Evolutionary conservation across 352 stramenopile species (phyloP).

Genomic region (Globisporangium perplexum): DNA sequence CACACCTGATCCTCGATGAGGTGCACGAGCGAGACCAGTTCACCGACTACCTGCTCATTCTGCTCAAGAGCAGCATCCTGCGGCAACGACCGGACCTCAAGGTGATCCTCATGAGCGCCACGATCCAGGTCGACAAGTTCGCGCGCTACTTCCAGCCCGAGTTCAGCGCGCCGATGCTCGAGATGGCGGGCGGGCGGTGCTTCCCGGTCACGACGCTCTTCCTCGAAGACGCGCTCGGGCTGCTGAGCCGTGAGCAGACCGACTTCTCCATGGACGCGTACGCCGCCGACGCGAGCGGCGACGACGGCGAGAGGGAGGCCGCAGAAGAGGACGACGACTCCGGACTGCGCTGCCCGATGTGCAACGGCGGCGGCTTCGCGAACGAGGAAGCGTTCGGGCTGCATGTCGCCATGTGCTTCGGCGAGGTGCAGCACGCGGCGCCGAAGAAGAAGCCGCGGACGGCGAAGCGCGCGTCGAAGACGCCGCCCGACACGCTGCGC

Average conservation of each 20-base stretch:
- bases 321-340: constrained; percentile 5
- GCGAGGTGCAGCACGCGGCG: constrained; percentile 20
- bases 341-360: constrained; percentile 79
- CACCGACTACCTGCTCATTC: constrained; percentile 95
- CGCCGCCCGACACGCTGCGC: constrained; percentile 23
- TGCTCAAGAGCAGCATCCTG: constrained; percentile 88
- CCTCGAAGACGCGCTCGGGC: constrained; percentile 78
- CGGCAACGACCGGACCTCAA: constrained; percentile 79
- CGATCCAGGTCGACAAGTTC: constrained; percentile 93
- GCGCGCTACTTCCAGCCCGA: constrained; percentile 87
- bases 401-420: constrained; percentile 81
- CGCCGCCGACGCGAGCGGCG: background rate
- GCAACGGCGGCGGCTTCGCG: constrained; percentile 54
- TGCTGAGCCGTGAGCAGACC: constrained; percentile 30
- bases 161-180: constrained; percentile 59
- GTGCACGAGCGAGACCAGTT: constrained; percentile 95
- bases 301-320: too few species aligned
- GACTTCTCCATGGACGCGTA: constrained; percentile 15
- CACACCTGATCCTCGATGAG: constrained; percentile 95
- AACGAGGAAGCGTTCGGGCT: constrained; percentile 84
- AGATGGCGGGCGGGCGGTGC: constrained; percentile 80
- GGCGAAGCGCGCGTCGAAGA: constrained; percentile 2
- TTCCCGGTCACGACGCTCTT: constrained; percentile 92
- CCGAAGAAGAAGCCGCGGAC: constrained; percentile 8
- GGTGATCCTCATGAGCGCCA: constrained; percentile 95